Evolutionary conservation across 202 grass and related monocot species (phyloP).

Genomic region (Sporobolus alterniflorus): DNA sequence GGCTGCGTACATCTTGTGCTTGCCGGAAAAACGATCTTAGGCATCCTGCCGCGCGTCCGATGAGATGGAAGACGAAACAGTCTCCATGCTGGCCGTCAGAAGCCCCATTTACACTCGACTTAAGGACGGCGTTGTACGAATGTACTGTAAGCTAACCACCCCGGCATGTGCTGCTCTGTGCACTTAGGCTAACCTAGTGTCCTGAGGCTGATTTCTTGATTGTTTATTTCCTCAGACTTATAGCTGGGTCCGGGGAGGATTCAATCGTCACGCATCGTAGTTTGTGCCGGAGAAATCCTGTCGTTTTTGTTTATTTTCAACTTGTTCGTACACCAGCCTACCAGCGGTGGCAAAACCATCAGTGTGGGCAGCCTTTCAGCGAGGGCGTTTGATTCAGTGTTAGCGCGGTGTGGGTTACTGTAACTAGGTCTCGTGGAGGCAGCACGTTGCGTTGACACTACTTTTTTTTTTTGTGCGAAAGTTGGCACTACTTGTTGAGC

Average conservation of each 20-base stretch:
- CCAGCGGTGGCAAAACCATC: not conserved
- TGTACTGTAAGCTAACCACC: not conserved
- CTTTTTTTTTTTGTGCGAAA: too few species aligned
- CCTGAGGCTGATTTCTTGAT: not conserved
- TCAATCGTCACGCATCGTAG: not conserved
- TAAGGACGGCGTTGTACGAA: not conserved
- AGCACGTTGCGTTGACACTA: not conserved
- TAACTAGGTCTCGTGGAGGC: too few species aligned
- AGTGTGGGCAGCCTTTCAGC: not conserved
- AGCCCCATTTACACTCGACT: conserved; percentile 26
- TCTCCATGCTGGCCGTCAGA: conserved; percentile 37
- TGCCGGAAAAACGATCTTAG: too few species aligned
- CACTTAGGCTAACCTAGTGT: not conserved
- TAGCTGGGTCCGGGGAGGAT: not conserved
- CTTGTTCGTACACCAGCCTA: not conserved
- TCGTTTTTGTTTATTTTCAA: not conserved
- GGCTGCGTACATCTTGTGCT: too few species aligned
- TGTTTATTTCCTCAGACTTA: not conserved
- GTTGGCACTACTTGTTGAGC: not conserved
- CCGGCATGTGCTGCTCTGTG: too few species aligned
- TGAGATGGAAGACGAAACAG: too few species aligned
- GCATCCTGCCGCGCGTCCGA: too few species aligned
- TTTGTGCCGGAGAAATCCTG: conserved; percentile 6
- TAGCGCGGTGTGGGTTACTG: not conserved
- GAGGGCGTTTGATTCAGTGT: not conserved